Percentiles rank a stretch among this genome's conserved stretches.
These are phyloP conservation scores for Arthrinium puccinioides DNA, from an alignment of 2,329 filamentous ascomycete species.

Conservation along the genomic window DNA sequence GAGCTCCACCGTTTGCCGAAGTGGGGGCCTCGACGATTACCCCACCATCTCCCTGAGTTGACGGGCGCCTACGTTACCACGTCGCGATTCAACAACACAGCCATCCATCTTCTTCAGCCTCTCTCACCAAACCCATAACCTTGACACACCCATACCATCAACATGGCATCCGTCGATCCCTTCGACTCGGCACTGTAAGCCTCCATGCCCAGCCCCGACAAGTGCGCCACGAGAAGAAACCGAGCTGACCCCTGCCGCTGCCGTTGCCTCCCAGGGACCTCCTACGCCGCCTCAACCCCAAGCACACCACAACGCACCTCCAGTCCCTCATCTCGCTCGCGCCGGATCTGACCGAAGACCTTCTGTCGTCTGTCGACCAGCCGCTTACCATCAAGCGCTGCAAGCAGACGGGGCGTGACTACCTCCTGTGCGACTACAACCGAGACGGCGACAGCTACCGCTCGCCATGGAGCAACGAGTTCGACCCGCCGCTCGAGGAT, in stretches of 20 bases:
- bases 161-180: conserved; percentile 51
- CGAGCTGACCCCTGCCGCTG: conserved; percentile 6
- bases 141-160: conserved; percentile 4
- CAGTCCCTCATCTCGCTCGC: conserved; percentile 81
- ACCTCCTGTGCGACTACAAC: conserved; percentile 99
- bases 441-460: conserved; percentile 96
- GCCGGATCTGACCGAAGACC: conserved; percentile 90
- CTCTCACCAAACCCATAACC: neutral
- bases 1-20: no score
- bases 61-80: no score
- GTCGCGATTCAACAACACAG: no score
- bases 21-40: no score
- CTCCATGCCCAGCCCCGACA: conserved; percentile 1
- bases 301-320: conserved; percentile 82
- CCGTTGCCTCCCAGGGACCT: conserved; percentile 73
- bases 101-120: no score
- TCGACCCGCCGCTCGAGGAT: conserved; percentile 78
- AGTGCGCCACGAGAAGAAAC: conserved; percentile 2
- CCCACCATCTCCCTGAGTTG: no score
- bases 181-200: conserved; percentile 72
- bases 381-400: conserved; percentile 82
- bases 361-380: conserved; percentile 95
- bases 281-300: conserved; percentile 93
- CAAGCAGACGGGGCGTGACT: conserved; percentile 84
- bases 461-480: conserved; percentile 98